Evolutionary conservation across 768 basidiomycete species (phyloP).

Genomic region (Tulasnella sp.): DNA sequence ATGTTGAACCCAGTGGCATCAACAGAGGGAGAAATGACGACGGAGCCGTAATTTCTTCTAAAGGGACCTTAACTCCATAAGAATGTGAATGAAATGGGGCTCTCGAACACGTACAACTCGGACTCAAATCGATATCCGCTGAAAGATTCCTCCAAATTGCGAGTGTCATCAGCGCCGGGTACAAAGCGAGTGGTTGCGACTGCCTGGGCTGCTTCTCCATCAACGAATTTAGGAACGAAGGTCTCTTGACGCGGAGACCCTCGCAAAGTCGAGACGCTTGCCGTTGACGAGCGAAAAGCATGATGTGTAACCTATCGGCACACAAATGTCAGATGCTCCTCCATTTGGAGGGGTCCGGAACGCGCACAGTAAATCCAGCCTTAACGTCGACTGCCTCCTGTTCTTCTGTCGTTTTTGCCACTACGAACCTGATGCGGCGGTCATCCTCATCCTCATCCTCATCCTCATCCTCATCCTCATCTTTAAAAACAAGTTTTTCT

Average conservation of each 20-base stretch:
- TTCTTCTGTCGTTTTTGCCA: background rate
- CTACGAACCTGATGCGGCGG: slow-evolving; percentile 12
- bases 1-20: background rate
- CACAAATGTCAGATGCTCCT: background rate
- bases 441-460: background rate
- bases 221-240: background rate
- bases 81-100: background rate
- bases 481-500: slow-evolving; percentile 37
- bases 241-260: background rate
- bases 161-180: background rate
- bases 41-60: background rate
- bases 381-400: background rate
- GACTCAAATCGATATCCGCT: background rate
- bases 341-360: background rate
- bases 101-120: background rate
- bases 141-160: background rate
- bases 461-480: slow-evolving; percentile 1
- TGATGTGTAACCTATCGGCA: background rate
- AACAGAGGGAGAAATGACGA: background rate
- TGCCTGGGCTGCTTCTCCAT: background rate
- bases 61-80: background rate
- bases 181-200: background rate
- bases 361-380: slow-evolving; percentile 22
- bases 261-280: background rate
- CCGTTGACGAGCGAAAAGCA: background rate